phyloP scores from a whole-genome alignment of 2,329 filamentous ascomycete genomes.

The Scedosporium boydii region DNA sequence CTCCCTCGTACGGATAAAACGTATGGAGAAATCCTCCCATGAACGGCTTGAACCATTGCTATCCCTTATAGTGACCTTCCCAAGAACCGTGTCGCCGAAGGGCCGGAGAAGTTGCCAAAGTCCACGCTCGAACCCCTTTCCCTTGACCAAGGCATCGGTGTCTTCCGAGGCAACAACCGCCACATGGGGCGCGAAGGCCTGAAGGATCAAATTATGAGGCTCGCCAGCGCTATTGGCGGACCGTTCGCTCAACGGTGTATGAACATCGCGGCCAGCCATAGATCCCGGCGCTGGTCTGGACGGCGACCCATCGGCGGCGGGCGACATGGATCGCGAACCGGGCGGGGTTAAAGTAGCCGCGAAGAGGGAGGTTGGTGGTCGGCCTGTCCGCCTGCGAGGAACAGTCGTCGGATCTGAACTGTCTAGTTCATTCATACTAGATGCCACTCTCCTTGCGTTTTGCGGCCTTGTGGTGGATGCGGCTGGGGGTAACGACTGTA shows the following conservation, averaged over 20 bases:
- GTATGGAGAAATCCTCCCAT: conserved; percentile 84
- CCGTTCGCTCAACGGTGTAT: conserved; percentile 33
- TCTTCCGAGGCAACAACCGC: conserved; percentile 81
- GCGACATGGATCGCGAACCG: conserved; percentile 58
- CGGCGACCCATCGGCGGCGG: conserved; percentile 49
- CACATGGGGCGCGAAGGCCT: conserved; percentile 81
- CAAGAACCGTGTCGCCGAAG: conserved; percentile 80
- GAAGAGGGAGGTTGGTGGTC: conserved; percentile 52
- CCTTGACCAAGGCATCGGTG: conserved; percentile 66
- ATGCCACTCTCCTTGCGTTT: conserved; percentile 51
- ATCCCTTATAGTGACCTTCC: conserved; percentile 84
- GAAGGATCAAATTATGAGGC: conserved; percentile 60
- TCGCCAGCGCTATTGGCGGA: conserved; percentile 39
- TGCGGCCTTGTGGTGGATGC: conserved; percentile 49
- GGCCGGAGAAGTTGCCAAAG: conserved; percentile 80
- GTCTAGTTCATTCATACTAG: conserved; percentile 35
- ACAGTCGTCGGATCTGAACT: conserved; percentile 41
- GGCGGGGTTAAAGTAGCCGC: conserved; percentile 59
- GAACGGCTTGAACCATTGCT: conserved; percentile 74
- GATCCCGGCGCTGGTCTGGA: conserved; percentile 49
- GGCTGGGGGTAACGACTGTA: conserved; percentile 60
- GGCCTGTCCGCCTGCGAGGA: conserved; percentile 43
- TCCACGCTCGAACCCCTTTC: conserved; percentile 77
- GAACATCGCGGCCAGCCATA: conserved; percentile 40
- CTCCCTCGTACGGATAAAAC: conserved; percentile 66